Base-by-base conservation (phyloP, 73 alveolate genomes). In the Paramecium biaurelia region DNA sequence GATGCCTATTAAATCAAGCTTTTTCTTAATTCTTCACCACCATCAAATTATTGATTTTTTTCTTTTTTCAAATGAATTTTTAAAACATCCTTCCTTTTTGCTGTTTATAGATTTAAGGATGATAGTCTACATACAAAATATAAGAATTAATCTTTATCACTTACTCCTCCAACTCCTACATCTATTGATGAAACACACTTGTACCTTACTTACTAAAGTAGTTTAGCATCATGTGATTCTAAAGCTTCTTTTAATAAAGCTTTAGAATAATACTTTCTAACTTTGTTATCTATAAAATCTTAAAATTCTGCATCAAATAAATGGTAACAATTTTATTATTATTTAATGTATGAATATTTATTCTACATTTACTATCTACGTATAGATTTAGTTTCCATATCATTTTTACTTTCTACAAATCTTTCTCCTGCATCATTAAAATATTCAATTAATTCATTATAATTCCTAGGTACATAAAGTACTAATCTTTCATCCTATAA, bases 381-480 rank as follows among this genome's bases (percentile, higher is more conserved):
- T 10, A 79, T 79, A 24, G 76, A 79, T 24, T 45, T 79, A 2
- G 45, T 79, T 45, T 79, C 90, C 24, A 41, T 9, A 41, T 79
- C 90, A 18, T 42, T 26, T 24, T 47, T 79, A 79, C 74, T 79
- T 11, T 79, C 90, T 76, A 43, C 23, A 45, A 41, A 79, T 79
- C 90, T 15, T 9, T 79, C 90, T 2, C 90, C 90, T 1, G 90
- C 90, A 79, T 79, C 90, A 79, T 79, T 42, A 79, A 79, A 79
- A 23, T 79, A 79, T 45, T 79, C 90, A 11, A 79, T 79, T 24
- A 79, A 79, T 79, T 79, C 90, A 79, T 79, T 79, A 34, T 79
- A 79, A 79, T 79, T 79, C 14, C 28, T 79, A 42, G 90, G 90
- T 2, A 42, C 72, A 79, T 30, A 79, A 1, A 79, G 47, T 3